A percentile compares a stretch with the other conserved stretches of the same genome.
These are phyloP conservation scores for Neurospora discreta DNA, from an alignment of 495 filamentous ascomycete genomes.

Conservation along the genomic window DNA sequence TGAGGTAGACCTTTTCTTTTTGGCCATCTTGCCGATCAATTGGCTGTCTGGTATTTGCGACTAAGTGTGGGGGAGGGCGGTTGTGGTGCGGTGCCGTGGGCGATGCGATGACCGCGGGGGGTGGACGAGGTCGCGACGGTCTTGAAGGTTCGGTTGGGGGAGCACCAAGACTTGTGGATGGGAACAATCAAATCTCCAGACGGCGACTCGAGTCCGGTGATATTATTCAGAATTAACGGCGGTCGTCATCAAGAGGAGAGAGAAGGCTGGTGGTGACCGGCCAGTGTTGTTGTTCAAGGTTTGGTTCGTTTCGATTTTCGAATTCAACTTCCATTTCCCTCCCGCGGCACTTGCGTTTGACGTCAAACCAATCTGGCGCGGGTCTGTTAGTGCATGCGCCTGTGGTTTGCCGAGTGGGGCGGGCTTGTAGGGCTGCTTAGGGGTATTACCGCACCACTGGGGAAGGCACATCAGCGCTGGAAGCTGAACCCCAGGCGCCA, in stretches of 20 bases:
- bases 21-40: constrained; percentile 4
- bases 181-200: background rate
- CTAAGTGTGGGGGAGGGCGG: background rate
- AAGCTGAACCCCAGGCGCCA: background rate
- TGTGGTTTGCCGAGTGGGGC: background rate
- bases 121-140: background rate
- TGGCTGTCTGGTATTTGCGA: background rate
- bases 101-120: background rate
- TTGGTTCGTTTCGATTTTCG: background rate
- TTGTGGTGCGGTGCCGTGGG: background rate
- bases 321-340: background rate
- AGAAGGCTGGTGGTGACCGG: background rate
- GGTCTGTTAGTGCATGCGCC: background rate
- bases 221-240: background rate
- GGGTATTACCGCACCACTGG: background rate
- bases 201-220: background rate
- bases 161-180: background rate
- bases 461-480: background rate
- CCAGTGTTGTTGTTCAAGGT: background rate
- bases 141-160: background rate
- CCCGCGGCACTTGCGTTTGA: background rate
- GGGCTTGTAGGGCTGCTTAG: background rate
- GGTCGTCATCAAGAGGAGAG: background rate
- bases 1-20: constrained; percentile 6
- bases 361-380: background rate